Evolutionary conservation across 768 basidiomycete species (phyloP), one percentile per base, ranked within the genome.

Genomic region (Mycena galopus): DNA sequence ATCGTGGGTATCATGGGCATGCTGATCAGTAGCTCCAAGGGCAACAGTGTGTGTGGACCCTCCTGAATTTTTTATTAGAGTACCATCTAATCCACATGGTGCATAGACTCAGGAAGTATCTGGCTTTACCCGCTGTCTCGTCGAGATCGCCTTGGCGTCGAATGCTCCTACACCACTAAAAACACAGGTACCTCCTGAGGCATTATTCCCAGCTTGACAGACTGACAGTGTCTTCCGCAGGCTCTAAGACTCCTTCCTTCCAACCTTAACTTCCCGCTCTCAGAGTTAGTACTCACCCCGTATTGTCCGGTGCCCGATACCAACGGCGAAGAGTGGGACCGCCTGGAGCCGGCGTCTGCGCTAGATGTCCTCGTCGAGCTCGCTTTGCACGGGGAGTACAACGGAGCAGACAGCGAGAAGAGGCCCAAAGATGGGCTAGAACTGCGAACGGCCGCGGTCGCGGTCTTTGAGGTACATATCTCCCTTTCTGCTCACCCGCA

Each of bases 281-380:
- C 91, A 60, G 83, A 91, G 74, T 81, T 97, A 78, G 85, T 90
- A 74, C 79, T 94, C 71, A 91, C 93, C 66, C 89, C 93, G 73
- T 91, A 94, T 79, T 86, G 93, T 82, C 89, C 94, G 77, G 90
- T 93, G 51, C 90, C 94, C 69, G 90, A 95, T 81, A 88, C 97
- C 65, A 89, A 94, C 71, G 95, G 95, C 10, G 96, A 97, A 82
- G 96, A 97, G 78, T 96, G 95, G 95, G 95, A 97, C 79, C 88
- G 96, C 25, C 80, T 97, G 27, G 94, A 96, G 70, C 86, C 90
- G 5, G 88, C 93, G 19, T 92, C 94, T 4, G 94, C 94, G 0
- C 87, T 97, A 7, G 93, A 96, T 71, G 93, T 90, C 0, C 87
- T 98, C 14, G 90, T 97, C 0, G 92, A 94, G 71, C 87, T 96